phyloP scores from a whole-genome alignment of 352 stramenopile genomes.

The Globisporangium barbulae region DNA sequence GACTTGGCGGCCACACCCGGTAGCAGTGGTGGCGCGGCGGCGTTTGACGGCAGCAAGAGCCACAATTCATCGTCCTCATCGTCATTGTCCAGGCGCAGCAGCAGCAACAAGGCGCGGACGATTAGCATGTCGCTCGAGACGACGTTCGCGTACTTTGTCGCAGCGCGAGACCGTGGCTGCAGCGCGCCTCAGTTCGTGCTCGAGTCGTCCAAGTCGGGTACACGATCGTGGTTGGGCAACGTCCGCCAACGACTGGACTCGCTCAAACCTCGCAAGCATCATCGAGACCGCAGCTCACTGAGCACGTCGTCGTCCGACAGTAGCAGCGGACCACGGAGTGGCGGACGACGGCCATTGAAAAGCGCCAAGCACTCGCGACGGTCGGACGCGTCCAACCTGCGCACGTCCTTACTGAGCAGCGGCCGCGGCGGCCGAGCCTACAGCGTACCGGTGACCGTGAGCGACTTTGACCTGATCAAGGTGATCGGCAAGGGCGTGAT shows the following conservation, averaged over 20 bases:
- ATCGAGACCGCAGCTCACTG: slow-evolving; percentile 26
- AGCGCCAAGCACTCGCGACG: slow-evolving; percentile 8
- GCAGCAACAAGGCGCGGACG: slow-evolving; percentile 74
- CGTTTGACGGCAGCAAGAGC: slow-evolving; percentile 16
- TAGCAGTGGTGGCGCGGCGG: slow-evolving; percentile 3
- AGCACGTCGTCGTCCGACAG: slow-evolving; percentile 8
- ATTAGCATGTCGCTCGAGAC: slow-evolving; percentile 71
- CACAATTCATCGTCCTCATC: slow-evolving; percentile 12
- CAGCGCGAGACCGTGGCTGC: slow-evolving; percentile 51
- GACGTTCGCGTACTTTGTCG: slow-evolving; percentile 70
- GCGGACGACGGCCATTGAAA: not conserved
- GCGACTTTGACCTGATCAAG: slow-evolving; percentile 83
- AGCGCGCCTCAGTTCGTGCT: slow-evolving; percentile 52
- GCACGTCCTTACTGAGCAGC: slow-evolving; percentile 48
- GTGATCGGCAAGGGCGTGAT: slow-evolving; percentile 84
- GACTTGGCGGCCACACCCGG: slow-evolving; percentile 29
- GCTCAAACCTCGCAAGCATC: slow-evolving; percentile 59
- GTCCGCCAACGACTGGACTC: slow-evolving; percentile 61
- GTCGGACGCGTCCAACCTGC: slow-evolving; percentile 40
- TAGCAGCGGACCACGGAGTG: not conserved
- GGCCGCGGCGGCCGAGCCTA: slow-evolving; percentile 27
- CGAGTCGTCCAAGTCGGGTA: slow-evolving; percentile 49
- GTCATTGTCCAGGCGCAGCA: slow-evolving; percentile 38
- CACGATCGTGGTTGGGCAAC: slow-evolving; percentile 58
- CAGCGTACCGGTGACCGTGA: slow-evolving; percentile 56